A percentile compares a stretch with the other conserved stretches of the same genome.
phyloP scores from a whole-genome alignment of 2,329 filamentous ascomycete genomes.

The Colletotrichum tropicicola region DNA sequence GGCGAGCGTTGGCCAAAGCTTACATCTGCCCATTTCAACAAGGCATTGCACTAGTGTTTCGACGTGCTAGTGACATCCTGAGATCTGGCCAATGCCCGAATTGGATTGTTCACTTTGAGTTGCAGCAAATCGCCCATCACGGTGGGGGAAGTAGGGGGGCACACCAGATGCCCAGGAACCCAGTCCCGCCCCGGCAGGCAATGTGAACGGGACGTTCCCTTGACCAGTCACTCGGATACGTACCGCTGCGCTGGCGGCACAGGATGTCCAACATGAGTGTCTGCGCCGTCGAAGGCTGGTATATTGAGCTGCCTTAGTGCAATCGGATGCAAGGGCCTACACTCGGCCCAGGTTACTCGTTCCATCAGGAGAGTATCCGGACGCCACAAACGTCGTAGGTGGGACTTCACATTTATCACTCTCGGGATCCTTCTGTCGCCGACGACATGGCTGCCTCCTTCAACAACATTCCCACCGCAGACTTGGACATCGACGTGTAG shows the following conservation, averaged over 20 bases:
- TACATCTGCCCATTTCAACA: slow-evolving; percentile 20
- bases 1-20: slow-evolving; percentile 24
- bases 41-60: slow-evolving; percentile 28
- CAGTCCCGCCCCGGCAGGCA: slow-evolving; percentile 22
- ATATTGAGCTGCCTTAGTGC: slow-evolving; percentile 23
- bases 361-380: not conserved
- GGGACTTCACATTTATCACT: slow-evolving; percentile 23
- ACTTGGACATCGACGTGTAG: not conserved
- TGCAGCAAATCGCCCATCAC: slow-evolving; percentile 21
- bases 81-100: slow-evolving; percentile 21
- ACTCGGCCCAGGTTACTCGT: slow-evolving; percentile 8
- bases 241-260: slow-evolving; percentile 5
- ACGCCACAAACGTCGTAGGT: slow-evolving; percentile 21
- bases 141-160: not conserved
- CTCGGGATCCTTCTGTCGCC: not conserved
- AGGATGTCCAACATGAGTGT: slow-evolving; percentile 10
- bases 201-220: slow-evolving; percentile 11
- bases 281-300: slow-evolving; percentile 10
- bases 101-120: slow-evolving; percentile 23
- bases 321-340: slow-evolving; percentile 19
- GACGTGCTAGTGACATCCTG: slow-evolving; percentile 24
- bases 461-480: not conserved
- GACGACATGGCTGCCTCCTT: not conserved
- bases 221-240: slow-evolving; percentile 7
- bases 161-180: slow-evolving; percentile 18